Evolutionary conservation across 2,329 filamentous ascomycete genomes (phyloP), one percentile per base, ranked within the genome.

Genomic region (Beauveria asiatica): DNA sequence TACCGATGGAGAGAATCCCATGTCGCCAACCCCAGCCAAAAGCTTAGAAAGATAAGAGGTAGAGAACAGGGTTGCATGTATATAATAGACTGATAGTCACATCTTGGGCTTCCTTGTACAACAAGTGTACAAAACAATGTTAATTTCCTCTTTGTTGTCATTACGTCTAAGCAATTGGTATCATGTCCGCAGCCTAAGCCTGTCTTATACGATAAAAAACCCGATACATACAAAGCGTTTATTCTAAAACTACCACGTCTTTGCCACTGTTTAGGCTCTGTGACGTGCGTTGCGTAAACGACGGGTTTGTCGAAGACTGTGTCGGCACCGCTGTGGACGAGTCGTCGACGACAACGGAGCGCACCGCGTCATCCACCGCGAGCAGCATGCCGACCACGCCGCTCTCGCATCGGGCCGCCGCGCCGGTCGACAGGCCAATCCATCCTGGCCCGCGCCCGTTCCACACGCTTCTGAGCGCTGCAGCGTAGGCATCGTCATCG

Each of bases 371-470:
- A 66, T 83, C 79, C 9, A 81, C 71, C 19, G 75, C 74, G 50
- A 70, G 69, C 27, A 85, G 70, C 64, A 84, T 70, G 59, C 78
- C 76, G 33, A 79, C 74, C 9, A 80, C 76, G 42, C 72, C 72
- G 4, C 66, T 67, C 37, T 71, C 68, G 33, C 72, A 70, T 63
- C 68, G 70, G 6, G 74, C 78, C 7, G 79, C 80, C 2, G 78
- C 81, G 57, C 80, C 74, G 3, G 72, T 74, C 41, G 69, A 67
- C 51, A 84, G 75, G 1, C 81, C 80, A 44, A 72, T 70, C 78
- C 80, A 83, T 21, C 73, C 74, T 2, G 72, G 64, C 11, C 78
- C 80, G 52, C 69, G 72, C 16, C 70, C 67, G 16, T 75, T 70
- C 76, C 80, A 83, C 4, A 83, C 70, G 3, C 72, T 64, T 63